Conservation (phyloP, 2,329 filamentous ascomycete genomes). For the Lasiodiplodia gonubiensis region DNA sequence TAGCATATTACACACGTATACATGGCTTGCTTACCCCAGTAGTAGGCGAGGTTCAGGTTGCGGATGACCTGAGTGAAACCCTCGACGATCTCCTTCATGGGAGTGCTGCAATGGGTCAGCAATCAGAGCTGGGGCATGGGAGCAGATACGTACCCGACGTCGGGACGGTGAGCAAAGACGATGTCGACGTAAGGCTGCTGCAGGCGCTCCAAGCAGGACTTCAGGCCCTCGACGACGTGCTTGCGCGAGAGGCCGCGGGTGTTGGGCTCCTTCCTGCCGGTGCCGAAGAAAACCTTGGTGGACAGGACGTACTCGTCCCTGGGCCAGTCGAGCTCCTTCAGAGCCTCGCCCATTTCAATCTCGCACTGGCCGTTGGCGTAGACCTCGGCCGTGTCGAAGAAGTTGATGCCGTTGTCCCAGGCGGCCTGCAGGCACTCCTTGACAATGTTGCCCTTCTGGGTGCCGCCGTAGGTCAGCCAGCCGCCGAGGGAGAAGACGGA, state of each 20-base stretch:
- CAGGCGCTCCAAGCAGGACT: constrained; percentile 63
- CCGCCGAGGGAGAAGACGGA: constrained; percentile 58
- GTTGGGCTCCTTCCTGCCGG: constrained; percentile 63
- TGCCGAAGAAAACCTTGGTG: constrained; percentile 58
- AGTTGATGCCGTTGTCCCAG: constrained; percentile 58
- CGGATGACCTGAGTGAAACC: constrained; percentile 58
- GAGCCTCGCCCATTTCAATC: constrained; percentile 60
- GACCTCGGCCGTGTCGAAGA: constrained; percentile 57
- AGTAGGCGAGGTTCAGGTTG: constrained; percentile 65
- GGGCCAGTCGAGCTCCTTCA: constrained; percentile 57
- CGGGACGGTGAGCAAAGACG: constrained; percentile 66
- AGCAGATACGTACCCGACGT: constrained; percentile 47
- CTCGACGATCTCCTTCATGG: constrained; percentile 68
- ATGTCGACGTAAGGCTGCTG: constrained; percentile 71
- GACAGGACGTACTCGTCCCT: constrained; percentile 53
- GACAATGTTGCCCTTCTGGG: constrained; percentile 56
- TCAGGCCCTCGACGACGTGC: constrained; percentile 63
- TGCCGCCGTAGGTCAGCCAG: constrained; percentile 56
- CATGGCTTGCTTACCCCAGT: constrained; percentile 56
- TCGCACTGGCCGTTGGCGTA: constrained; percentile 67
- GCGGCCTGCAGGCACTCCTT: constrained; percentile 58
- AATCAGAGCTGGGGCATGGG: not conserved
- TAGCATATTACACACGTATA: not conserved
- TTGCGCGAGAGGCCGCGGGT: constrained; percentile 49
- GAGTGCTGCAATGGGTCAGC: constrained; percentile 48